Percentiles rank a stretch among this genome's conserved stretches.
These are phyloP conservation scores for Paracamarosporium sp. DNA, from an alignment of 2,329 filamentous ascomycete species.

Conservation along the genomic window DNA sequence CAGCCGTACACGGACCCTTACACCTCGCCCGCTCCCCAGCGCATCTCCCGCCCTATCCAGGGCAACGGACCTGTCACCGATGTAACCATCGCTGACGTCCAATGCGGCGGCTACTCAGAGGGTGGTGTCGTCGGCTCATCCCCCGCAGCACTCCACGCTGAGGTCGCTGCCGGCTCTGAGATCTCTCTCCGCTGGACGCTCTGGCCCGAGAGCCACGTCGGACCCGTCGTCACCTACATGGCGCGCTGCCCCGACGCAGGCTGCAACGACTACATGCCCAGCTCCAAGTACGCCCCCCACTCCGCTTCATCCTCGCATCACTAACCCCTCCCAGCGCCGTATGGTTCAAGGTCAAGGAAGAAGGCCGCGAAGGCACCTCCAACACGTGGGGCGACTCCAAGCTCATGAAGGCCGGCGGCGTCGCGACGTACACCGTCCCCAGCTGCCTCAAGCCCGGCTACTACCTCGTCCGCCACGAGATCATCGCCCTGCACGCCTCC, in stretches of 20 bases:
- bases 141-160: constrained; percentile 62
- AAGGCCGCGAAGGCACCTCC: constrained; percentile 58
- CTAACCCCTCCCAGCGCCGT: constrained; percentile 46
- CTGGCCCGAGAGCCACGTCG: constrained; percentile 58
- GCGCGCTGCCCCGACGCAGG: constrained; percentile 61
- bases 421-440: constrained; percentile 62
- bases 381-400: constrained; percentile 56
- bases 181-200: constrained; percentile 64
- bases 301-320: background rate
- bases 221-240: constrained; percentile 67
- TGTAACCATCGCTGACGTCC: constrained; percentile 60
- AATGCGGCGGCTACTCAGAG: constrained; percentile 62
- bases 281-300: constrained; percentile 36
- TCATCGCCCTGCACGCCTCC: constrained; percentile 61
- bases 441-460: constrained; percentile 59
- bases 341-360: constrained; percentile 64
- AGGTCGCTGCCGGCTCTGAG: constrained; percentile 60
- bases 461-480: constrained; percentile 66
- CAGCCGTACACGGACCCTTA: constrained; percentile 45
- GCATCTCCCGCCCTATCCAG: constrained; percentile 64
- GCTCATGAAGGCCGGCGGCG: constrained; percentile 54
- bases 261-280: constrained; percentile 59
- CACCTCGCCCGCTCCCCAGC: constrained; percentile 47
- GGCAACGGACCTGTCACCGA: constrained; percentile 66
- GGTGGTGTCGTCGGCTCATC: constrained; percentile 58